These are phyloP conservation scores for Hyphodiscus hymeniophilus DNA, from an alignment of 495 filamentous ascomycete genomes.

Conservation along the genomic window DNA sequence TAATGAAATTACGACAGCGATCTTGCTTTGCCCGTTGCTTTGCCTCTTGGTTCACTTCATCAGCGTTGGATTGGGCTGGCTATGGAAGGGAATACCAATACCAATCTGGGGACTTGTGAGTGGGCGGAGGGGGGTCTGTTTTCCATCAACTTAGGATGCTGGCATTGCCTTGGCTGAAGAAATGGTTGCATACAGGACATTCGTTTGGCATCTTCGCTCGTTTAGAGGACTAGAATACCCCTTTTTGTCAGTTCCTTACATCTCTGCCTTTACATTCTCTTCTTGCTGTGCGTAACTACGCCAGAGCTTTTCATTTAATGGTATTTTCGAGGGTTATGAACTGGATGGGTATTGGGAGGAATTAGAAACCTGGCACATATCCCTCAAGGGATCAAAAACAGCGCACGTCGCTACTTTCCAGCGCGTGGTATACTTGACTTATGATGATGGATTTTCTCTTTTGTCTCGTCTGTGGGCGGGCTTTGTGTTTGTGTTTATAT, in stretches of 20 bases:
- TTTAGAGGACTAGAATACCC: slow-evolving; percentile 22
- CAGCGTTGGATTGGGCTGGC: slow-evolving; percentile 5
- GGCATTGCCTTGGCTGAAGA: slow-evolving; percentile 10
- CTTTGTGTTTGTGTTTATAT: not conserved
- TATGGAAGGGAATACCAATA: slow-evolving; percentile 14
- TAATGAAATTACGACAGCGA: slow-evolving; percentile 26
- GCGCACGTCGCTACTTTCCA: not conserved
- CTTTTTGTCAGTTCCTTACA: slow-evolving; percentile 6
- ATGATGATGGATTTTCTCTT: not conserved
- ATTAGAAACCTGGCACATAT: slow-evolving; percentile 9
- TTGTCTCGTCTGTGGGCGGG: not conserved
- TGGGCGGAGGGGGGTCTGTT: not conserved
- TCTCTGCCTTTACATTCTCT: slow-evolving; percentile 16
- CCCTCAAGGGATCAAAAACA: slow-evolving; percentile 20
- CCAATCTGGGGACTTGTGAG: slow-evolving; percentile 2
- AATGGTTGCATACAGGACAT: slow-evolving; percentile 16
- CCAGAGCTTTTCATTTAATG: not conserved
- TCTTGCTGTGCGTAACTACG: slow-evolving; percentile 3
- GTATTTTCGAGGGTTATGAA: not conserved
- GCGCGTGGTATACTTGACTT: not conserved
- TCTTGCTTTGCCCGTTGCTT: slow-evolving; percentile 10
- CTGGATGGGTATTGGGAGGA: slow-evolving; percentile 5
- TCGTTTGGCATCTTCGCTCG: slow-evolving; percentile 17
- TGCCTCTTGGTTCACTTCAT: slow-evolving; percentile 7
- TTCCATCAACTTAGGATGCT: slow-evolving; percentile 3